Evolutionary conservation across 2,329 filamentous ascomycete species (phyloP).

Genomic region (Aspergillus ibericus): DNA sequence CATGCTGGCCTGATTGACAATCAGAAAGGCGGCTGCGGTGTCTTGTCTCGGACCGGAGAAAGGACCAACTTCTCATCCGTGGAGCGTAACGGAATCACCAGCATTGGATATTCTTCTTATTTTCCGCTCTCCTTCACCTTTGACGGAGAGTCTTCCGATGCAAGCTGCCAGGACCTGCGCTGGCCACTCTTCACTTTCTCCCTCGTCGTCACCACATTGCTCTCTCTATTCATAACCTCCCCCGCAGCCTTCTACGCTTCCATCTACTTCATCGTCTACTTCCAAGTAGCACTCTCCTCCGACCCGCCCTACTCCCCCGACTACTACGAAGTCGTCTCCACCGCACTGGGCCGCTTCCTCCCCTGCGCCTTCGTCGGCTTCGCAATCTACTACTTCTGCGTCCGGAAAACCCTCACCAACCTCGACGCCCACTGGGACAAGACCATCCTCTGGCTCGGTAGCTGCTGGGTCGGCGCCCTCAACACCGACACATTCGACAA

Average conservation of each 20-base stretch:
- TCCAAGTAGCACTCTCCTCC: slow-evolving; percentile 61
- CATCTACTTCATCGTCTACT: slow-evolving; percentile 57
- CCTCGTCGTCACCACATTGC: slow-evolving; percentile 53
- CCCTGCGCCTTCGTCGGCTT: slow-evolving; percentile 60
- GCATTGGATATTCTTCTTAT: slow-evolving; percentile 55
- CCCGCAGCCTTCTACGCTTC: slow-evolving; percentile 58
- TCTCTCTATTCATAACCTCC: slow-evolving; percentile 59
- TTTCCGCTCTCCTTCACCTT: slow-evolving; percentile 62
- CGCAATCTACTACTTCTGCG: slow-evolving; percentile 57
- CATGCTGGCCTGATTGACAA: slow-evolving; percentile 60
- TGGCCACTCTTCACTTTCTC: slow-evolving; percentile 60
- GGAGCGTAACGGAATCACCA: slow-evolving; percentile 52
- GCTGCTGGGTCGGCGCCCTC: slow-evolving; percentile 61
- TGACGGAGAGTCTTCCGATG: slow-evolving; percentile 32
- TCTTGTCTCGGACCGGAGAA: slow-evolving; percentile 55
- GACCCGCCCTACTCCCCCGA: slow-evolving; percentile 58
- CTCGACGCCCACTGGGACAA: slow-evolving; percentile 61
- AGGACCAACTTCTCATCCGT: slow-evolving; percentile 48
- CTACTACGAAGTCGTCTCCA: slow-evolving; percentile 56
- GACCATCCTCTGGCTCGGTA: slow-evolving; percentile 61
- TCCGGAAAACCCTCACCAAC: slow-evolving; percentile 49
- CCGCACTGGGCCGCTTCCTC: slow-evolving; percentile 57
- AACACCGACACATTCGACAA: slow-evolving; percentile 65
- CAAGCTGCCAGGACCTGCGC: slow-evolving; percentile 54
- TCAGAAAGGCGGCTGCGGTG: slow-evolving; percentile 57